A percentile compares a stretch with the other conserved stretches of the same genome.
Conservation (phyloP, 2,329 filamentous ascomycete species). For the Rhinocladiella mackenziei region DNA sequence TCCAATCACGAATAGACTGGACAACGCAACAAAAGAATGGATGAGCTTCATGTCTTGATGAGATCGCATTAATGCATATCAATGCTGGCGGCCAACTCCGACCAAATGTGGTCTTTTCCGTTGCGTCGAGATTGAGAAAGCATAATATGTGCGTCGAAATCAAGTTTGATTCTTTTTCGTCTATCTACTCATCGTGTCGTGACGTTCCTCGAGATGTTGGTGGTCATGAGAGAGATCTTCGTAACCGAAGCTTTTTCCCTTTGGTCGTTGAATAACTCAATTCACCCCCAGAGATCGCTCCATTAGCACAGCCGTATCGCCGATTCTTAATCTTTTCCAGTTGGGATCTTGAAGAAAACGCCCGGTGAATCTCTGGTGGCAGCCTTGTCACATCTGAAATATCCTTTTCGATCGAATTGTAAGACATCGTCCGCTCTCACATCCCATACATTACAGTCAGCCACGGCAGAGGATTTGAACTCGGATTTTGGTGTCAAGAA, state of each 20-base stretch:
- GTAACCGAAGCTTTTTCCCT: neutral
- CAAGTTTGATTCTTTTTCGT: neutral
- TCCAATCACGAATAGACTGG: no score
- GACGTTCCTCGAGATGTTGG: neutral
- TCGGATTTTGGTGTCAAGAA: constrained; percentile 70
- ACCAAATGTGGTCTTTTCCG: constrained; percentile 3
- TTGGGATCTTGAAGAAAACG: constrained; percentile 31
- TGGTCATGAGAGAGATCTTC: neutral
- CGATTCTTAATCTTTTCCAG: constrained; percentile 29
- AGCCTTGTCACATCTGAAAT: constrained; percentile 68
- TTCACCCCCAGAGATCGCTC: no score
- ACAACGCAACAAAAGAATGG: no score
- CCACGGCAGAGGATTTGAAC: constrained; percentile 64
- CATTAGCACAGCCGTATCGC: no score
- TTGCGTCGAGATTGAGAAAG: no score
- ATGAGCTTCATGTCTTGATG: no score
- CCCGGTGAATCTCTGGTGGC: constrained; percentile 21
- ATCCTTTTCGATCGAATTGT: constrained; percentile 83
- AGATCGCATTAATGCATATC: neutral
- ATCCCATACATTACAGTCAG: constrained; percentile 68
- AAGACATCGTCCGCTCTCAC: constrained; percentile 81
- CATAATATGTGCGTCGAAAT: neutral
- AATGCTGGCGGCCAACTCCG: constrained; percentile 14
- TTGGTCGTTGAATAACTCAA: no score
- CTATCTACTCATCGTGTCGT: neutral